These are phyloP conservation scores for Atkinsonella texensis DNA, from an alignment of 2,329 filamentous ascomycete genomes.

Conservation along the genomic window DNA sequence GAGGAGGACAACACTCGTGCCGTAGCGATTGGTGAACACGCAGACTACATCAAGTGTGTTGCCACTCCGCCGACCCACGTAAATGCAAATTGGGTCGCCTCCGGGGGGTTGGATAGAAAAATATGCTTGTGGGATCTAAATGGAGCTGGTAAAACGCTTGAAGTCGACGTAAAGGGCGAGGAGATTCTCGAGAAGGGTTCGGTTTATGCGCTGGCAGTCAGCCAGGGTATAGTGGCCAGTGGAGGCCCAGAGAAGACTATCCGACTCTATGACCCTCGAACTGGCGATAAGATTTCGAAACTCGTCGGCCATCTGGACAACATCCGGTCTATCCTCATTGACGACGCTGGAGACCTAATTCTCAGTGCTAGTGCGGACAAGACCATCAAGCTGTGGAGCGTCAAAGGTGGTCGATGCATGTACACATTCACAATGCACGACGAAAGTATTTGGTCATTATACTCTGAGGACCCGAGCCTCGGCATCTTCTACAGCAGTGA, in stretches of 20 bases:
- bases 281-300: constrained; percentile 85
- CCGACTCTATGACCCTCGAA: constrained; percentile 79
- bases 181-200: constrained; percentile 85
- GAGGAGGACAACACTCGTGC: constrained; percentile 37
- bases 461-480: constrained; percentile 74
- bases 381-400: constrained; percentile 96
- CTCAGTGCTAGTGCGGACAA: constrained; percentile 93
- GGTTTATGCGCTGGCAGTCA: constrained; percentile 78
- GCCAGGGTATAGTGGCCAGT: constrained; percentile 71
- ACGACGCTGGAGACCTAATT: constrained; percentile 77
- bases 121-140: constrained; percentile 90
- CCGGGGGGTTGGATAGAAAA: constrained; percentile 83
- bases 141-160: constrained; percentile 72
- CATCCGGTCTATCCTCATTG: constrained; percentile 81
- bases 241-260: constrained; percentile 92
- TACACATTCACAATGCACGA: constrained; percentile 99
- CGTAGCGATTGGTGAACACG: constrained; percentile 78
- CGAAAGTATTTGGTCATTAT: constrained; percentile 93
- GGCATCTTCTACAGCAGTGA: constrained; percentile 92
- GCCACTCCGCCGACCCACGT: constrained; percentile 55
- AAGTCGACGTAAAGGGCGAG: constrained; percentile 75
- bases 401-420: constrained; percentile 91
- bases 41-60: constrained; percentile 92
- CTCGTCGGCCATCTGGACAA: constrained; percentile 96
- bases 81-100: constrained; percentile 76